Evolutionary conservation across 352 stramenopile species (phyloP).

Genomic region (Globisporangium sylvaticum): DNA sequence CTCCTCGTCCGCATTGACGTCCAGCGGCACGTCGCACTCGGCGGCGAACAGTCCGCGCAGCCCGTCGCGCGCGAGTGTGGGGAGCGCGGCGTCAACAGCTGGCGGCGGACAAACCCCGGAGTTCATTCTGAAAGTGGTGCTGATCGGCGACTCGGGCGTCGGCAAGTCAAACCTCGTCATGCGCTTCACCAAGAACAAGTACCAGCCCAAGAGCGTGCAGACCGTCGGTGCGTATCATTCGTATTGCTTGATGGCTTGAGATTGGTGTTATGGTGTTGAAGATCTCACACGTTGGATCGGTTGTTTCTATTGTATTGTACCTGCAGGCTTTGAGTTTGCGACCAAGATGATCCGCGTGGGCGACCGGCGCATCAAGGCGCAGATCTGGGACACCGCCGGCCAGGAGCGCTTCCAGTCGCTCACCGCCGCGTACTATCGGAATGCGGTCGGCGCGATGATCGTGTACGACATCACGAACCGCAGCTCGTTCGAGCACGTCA

Average conservation of each 20-base stretch:
- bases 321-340: conserved; percentile 74
- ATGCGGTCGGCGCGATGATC: conserved; percentile 88
- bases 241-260: not conserved
- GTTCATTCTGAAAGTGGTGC: conserved; percentile 84
- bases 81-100: conserved; percentile 10
- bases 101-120: conserved; percentile 26
- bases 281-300: not conserved
- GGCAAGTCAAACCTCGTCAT: conserved; percentile 87
- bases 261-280: not conserved
- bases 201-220: conserved; percentile 66
- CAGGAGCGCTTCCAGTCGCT: conserved; percentile 91
- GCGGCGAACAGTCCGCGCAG: conserved; percentile 47
- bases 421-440: conserved; percentile 90
- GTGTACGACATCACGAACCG: conserved; percentile 92
- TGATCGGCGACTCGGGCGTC: conserved; percentile 86
- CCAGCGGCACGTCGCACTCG: conserved; percentile 22
- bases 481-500: conserved; percentile 78
- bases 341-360: conserved; percentile 85
- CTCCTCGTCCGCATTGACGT: not conserved
- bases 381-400: conserved; percentile 88
- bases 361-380: conserved; percentile 79
- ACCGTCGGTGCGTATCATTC: conserved; percentile 45
- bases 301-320: not conserved
- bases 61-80: conserved; percentile 14
- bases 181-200: conserved; percentile 89